Base-by-base conservation (phyloP, 768 basidiomycete species). In the Rhodotorula taiwanensis region DNA sequence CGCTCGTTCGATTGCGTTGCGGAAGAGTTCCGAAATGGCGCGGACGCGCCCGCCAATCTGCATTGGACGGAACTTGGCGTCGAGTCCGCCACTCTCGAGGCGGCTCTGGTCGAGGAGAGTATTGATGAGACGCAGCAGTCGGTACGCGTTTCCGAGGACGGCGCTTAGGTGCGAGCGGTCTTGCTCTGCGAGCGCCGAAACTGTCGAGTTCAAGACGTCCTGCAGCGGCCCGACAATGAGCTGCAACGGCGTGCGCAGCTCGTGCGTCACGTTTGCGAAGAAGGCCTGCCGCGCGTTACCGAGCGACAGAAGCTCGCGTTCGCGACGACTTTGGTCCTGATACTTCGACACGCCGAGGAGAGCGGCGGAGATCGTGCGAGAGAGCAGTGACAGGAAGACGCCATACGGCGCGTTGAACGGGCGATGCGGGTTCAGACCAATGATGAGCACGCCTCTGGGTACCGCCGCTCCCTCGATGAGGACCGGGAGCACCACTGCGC, bases 71-170 rank as follows among this genome's bases (percentile, higher is more conserved):
- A 41, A 60, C 11, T 16, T 4, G 23, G 51, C 41, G 11, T 60
- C 31, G 51, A 60, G 63, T 11, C 58, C 33, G 5, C 69, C 69
- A 11, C 47, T 55, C 45, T 70, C 64, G 13, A 70, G 45, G 2
- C 60, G 43, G 4, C 28, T 28, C 42, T 66, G 60, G 30, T 62
- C 64, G 18, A 66, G 51, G 9, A 70, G 69, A 53, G 55, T 65
- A 52, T 70, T 70, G 60, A 70, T 62, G 61, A 70, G 58, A 42
- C 55, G 64, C 11, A 63, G 48, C 0, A 70, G 60, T 16, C 69
- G 56, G 18, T 60, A 55, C 0, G 58, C 55, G 34, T 66, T 51
- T 11, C 65, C 51, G 20, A 47, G 50, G 14, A 65, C 60, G 36
- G 65, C 39, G 7, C 14, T 4, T 14, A 70, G 58, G 30, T 39